phyloP scores from a whole-genome alignment of 176 grass and related monocot genomes.

The Urochloa ruziziensis region DNA sequence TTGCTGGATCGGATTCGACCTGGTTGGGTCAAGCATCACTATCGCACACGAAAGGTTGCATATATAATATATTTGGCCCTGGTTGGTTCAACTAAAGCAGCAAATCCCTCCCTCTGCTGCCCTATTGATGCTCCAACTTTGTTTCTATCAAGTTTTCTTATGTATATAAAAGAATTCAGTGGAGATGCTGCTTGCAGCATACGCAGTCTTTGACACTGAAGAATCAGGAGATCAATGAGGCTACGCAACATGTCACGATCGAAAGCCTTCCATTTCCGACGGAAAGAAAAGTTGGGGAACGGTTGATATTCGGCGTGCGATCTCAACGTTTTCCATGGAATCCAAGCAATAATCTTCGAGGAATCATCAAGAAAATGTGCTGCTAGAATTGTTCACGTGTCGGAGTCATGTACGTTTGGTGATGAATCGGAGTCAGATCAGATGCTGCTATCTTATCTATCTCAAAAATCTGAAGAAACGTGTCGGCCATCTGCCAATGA shows the following conservation, averaged over 20 bases:
- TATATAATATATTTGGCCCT: neutral
- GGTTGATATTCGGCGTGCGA: neutral
- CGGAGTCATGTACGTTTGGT: neutral
- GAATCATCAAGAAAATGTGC: neutral
- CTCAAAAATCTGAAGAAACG: neutral
- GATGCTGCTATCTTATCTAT: neutral
- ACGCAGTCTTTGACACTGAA: constrained; percentile 24
- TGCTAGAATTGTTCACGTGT: neutral
- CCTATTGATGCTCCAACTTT: neutral
- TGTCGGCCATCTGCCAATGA: neutral
- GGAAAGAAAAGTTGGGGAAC: neutral
- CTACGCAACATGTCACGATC: constrained; percentile 1
- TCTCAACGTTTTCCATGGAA: neutral
- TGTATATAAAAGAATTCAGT: neutral
- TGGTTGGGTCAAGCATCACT: constrained; percentile 31
- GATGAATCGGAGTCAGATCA: neutral
- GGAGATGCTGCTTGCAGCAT: constrained; percentile 33
- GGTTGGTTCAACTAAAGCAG: constrained; percentile 2
- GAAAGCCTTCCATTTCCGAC: neutral
- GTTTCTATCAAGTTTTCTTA: constrained; percentile 11
- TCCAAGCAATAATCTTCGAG: neutral
- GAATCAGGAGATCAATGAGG: neutral
- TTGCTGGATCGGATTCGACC: constrained; percentile 37
- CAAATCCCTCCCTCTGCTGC: neutral
- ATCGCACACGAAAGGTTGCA: neutral